These are phyloP conservation scores for Lachnellula hyalina DNA, from an alignment of 2,329 filamentous ascomycete genomes.

Conservation along the genomic window DNA sequence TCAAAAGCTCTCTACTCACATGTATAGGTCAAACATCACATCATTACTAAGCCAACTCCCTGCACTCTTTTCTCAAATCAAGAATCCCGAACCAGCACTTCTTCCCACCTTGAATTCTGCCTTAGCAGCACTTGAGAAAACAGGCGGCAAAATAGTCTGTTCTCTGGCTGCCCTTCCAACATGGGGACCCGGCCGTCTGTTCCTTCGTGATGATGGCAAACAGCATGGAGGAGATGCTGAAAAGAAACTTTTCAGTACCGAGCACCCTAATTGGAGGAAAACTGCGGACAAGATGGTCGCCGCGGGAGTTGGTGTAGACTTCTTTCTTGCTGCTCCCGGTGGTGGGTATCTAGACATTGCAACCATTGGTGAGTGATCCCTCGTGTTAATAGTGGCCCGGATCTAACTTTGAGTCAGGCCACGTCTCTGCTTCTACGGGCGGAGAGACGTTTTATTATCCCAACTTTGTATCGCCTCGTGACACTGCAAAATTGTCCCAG, in stretches of 20 bases:
- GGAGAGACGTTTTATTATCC: slow-evolving; percentile 96
- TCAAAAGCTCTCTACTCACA: slow-evolving; percentile 3
- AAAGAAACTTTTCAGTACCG: slow-evolving; percentile 85
- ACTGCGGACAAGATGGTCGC: slow-evolving; percentile 82
- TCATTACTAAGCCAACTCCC: slow-evolving; percentile 82
- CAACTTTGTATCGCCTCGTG: slow-evolving; percentile 85
- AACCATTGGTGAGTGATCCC: slow-evolving; percentile 63
- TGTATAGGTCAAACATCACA: slow-evolving; percentile 63
- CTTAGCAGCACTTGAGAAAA: slow-evolving; percentile 74
- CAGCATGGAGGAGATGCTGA: slow-evolving; percentile 81
- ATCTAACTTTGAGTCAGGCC: slow-evolving; percentile 45
- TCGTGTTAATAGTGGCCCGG: slow-evolving; percentile 1
- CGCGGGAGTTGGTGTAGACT: slow-evolving; percentile 80
- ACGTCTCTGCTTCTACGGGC: slow-evolving; percentile 82
- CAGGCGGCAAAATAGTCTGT: slow-evolving; percentile 88
- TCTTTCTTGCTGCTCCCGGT: slow-evolving; percentile 87
- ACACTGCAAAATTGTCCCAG: slow-evolving; percentile 74
- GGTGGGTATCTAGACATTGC: slow-evolving; percentile 91
- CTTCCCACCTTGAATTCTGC: slow-evolving; percentile 80
- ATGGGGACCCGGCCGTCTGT: slow-evolving; percentile 80
- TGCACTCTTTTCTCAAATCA: slow-evolving; percentile 78
- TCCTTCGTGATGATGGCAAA: slow-evolving; percentile 83
- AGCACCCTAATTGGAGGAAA: slow-evolving; percentile 84
- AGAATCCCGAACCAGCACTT: slow-evolving; percentile 85
- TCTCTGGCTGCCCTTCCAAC: slow-evolving; percentile 84